A percentile compares a stretch with the other conserved stretches of the same genome.
Conservation (phyloP, 371 early-diverging fungal species). For the Sporodiniella umbellata region DNA sequence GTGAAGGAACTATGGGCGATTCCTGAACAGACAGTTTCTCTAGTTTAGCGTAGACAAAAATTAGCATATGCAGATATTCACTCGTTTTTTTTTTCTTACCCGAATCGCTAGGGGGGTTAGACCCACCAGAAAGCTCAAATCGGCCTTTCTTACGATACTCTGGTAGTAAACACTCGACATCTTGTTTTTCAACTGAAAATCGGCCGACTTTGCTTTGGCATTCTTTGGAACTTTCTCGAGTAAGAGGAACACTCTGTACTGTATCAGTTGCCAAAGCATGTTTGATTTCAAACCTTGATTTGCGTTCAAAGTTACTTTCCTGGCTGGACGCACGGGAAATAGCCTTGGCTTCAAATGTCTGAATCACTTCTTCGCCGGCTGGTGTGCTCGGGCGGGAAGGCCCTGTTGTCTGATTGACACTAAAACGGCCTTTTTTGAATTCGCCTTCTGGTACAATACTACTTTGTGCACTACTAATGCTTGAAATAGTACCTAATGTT, state of each 20-base stretch:
- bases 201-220: slow-evolving; percentile 24
- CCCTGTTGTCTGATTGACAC: slow-evolving; percentile 28
- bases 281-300: slow-evolving; percentile 27
- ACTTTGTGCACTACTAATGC: not conserved
- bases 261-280: slow-evolving; percentile 9
- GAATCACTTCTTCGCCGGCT: not conserved
- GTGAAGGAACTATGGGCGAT: slow-evolving; percentile 5
- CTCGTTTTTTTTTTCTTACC: slow-evolving; percentile 1
- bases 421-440: slow-evolving; percentile 29
- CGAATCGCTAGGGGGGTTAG: slow-evolving; percentile 1
- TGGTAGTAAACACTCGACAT: slow-evolving; percentile 2
- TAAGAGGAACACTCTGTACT: slow-evolving; percentile 17
- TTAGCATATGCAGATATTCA: not conserved
- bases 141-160: slow-evolving; percentile 32
- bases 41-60: too few relatives aligned
- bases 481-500: not conserved
- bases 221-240: slow-evolving; percentile 23
- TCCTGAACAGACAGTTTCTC: too few relatives aligned
- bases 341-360: not conserved
- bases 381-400: not conserved
- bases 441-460: slow-evolving; percentile 18
- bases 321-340: slow-evolving; percentile 15
- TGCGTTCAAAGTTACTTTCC: slow-evolving; percentile 20
- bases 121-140: slow-evolving; percentile 29
- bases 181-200: slow-evolving; percentile 29